These are phyloP conservation scores for Bolboschoenoplectus hybrid DNA, from an alignment of 202 grass and related monocot genomes.

Conservation along the genomic window DNA sequence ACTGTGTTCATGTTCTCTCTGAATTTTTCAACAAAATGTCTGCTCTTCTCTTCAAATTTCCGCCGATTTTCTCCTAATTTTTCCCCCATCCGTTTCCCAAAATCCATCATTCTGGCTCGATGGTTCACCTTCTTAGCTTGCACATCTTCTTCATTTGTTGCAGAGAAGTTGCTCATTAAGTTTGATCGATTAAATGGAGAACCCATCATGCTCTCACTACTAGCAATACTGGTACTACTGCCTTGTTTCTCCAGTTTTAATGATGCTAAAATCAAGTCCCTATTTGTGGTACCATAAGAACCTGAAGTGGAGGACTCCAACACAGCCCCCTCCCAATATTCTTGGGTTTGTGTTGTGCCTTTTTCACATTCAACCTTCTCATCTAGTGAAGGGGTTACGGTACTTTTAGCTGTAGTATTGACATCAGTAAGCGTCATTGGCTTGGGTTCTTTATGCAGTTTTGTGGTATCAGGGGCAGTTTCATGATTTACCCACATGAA, in stretches of 20 bases:
- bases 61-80: constrained; percentile 92
- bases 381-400: neutral
- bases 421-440: constrained; percentile 20
- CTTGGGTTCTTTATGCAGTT: constrained; percentile 52
- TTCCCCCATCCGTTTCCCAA: constrained; percentile 81
- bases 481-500: constrained; percentile 77
- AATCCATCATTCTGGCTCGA: constrained; percentile 78
- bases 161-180: constrained; percentile 30
- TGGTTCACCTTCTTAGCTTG: constrained; percentile 49
- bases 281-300: constrained; percentile 14
- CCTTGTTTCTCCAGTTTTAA: constrained; percentile 48
- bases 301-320: constrained; percentile 39
- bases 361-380: constrained; percentile 52
- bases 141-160: constrained; percentile 49
- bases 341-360: constrained; percentile 41
- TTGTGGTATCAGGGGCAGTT: constrained; percentile 46
- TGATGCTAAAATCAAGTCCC: constrained; percentile 48
- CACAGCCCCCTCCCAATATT: constrained; percentile 36
- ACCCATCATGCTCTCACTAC: constrained; percentile 32
- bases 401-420: constrained; percentile 35
- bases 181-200: constrained; percentile 43
- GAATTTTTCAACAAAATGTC: constrained; percentile 89
- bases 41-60: constrained; percentile 75
- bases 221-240: constrained; percentile 16
- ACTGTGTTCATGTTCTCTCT: constrained; percentile 70